Evolutionary conservation across 2,329 filamentous ascomycete genomes (phyloP).

Genomic region (Aspergillus vadensis): DNA sequence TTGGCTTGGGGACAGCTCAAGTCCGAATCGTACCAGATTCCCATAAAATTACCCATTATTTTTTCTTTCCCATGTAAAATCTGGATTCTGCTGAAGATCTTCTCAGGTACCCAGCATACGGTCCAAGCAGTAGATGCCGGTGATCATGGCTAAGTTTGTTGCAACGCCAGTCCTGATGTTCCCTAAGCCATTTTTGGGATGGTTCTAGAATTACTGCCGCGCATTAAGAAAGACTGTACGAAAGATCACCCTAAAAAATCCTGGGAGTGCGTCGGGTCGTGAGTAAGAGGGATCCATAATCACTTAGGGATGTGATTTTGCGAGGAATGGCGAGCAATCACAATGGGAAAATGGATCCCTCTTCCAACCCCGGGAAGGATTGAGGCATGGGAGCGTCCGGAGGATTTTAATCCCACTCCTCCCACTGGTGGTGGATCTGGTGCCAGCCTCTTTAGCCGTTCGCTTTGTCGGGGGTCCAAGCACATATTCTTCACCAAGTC

Average conservation of each 20-base stretch:
- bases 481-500: neutral
- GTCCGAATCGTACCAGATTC: too few species aligned
- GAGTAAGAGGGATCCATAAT: neutral
- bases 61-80: too few species aligned
- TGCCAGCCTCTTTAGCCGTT: neutral
- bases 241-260: neutral
- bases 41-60: too few species aligned
- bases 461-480: neutral
- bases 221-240: neutral
- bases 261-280: neutral
- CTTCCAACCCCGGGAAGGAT: neutral
- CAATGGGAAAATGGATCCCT: neutral
- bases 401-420: neutral
- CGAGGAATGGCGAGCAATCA: neutral
- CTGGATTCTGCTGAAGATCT: too few species aligned
- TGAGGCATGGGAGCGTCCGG: neutral
- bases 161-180: neutral
- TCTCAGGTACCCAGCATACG: too few species aligned
- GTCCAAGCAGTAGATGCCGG: too few species aligned
- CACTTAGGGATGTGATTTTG: neutral
- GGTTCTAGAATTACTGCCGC: neutral
- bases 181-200: neutral
- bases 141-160: neutral
- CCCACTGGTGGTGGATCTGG: neutral
- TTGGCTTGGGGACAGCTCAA: too few species aligned